Evolutionary conservation across 768 basidiomycete species (phyloP), one percentile per base, ranked within the genome.

Genomic region (Strobilomyces confusus): DNA sequence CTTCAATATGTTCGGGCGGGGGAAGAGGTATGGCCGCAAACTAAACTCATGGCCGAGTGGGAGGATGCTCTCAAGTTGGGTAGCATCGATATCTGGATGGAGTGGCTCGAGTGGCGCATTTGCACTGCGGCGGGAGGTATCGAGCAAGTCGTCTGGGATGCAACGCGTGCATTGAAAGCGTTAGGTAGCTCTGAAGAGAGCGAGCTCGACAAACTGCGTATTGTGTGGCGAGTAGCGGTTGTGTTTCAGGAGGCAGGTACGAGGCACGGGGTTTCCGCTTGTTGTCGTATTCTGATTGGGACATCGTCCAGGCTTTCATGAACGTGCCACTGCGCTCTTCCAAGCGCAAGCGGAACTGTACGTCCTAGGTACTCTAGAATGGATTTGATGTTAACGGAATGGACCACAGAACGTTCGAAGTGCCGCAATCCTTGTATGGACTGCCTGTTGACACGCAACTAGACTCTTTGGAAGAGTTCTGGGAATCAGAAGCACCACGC

Each of bases 301-400:
- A 25, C 47, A 25, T 20, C 30, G 25, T 17, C 12, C 59, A 92
- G 89, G 90, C 13, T 92, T 79, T 57, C 57, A 75, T 40, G 91
- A 93, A 69, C 80, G 86, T 44, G 85, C 87, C 13, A 82, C 76
- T 49, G 89, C 89, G 4, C 72, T 91, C 62, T 87, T 91, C 61
- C 91, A 93, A 66, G 89, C 88, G 11, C 88, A 93, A 68, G 81
- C 85, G 15, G 91, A 92, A 70, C 61, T 92, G 90, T 92, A 72
- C 59, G 84, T 66, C 44, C 43, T n/a, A n/a, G 15, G 45, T 47
- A 9, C 41, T 29, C 25, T 25, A 48, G 17, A 26, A 51, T 13
- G 23, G 44, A 30, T 37, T 57, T 47, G 51, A 53, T 51, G 26
- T 45, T 46, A 11, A 61, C 54, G 11, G 34, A 43, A 38, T 25